A percentile compares a stretch with the other conserved stretches of the same genome.
phyloP scores from a whole-genome alignment of 2,329 filamentous ascomycete genomes.

The Botryotinia calthae region DNA sequence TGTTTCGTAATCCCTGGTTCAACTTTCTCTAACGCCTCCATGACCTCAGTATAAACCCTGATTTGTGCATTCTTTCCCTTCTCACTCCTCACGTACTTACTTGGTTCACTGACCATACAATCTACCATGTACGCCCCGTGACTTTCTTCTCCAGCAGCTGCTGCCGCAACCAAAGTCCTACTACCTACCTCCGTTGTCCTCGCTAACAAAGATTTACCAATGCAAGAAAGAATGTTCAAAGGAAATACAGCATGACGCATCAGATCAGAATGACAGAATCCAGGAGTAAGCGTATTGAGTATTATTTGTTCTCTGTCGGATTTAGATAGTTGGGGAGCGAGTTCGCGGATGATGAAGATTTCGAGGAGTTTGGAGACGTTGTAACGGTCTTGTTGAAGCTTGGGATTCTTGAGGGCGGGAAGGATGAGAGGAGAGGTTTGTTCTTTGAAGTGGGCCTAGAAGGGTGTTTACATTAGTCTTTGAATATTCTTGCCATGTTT shows the following conservation, averaged over 20 bases:
- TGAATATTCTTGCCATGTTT: too few relatives aligned
- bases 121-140: slow-evolving; percentile 37
- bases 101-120: slow-evolving; percentile 34
- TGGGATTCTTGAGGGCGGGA: slow-evolving; percentile 26
- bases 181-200: slow-evolving; percentile 40
- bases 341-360: slow-evolving; percentile 36
- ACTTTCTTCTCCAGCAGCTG: slow-evolving; percentile 34
- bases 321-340: slow-evolving; percentile 33
- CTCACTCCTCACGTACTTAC: slow-evolving; percentile 40
- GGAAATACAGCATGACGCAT: slow-evolving; percentile 35
- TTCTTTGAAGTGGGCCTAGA: slow-evolving; percentile 34
- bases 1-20: slow-evolving; percentile 41
- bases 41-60: slow-evolving; percentile 45
- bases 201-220: slow-evolving; percentile 34
- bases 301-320: slow-evolving; percentile 36
- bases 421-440: slow-evolving; percentile 28
- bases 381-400: slow-evolving; percentile 36
- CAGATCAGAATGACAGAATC: slow-evolving; percentile 39
- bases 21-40: slow-evolving; percentile 44
- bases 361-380: slow-evolving; percentile 41
- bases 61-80: slow-evolving; percentile 41
- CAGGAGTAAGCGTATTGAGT: slow-evolving; percentile 39
- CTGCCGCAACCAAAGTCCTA: slow-evolving; percentile 39
- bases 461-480: background rate
- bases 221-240: slow-evolving; percentile 29